These are phyloP conservation scores for Cylindrotheca closterium DNA, from an alignment of 108 stramenopile species.

Conservation along the genomic window DNA sequence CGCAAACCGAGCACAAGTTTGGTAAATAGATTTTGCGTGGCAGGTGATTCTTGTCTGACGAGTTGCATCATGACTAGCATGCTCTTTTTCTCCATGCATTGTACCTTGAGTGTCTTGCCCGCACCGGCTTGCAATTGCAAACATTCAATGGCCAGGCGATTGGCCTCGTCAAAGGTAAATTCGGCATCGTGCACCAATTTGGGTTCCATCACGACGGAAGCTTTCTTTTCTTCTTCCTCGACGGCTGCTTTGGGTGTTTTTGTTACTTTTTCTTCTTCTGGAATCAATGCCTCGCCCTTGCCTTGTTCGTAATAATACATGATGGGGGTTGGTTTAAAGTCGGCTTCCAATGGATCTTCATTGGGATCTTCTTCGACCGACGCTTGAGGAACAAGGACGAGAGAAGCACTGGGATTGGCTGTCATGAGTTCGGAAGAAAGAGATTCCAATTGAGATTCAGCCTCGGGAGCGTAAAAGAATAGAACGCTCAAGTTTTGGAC, in stretches of 20 bases:
- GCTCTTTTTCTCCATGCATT: no score
- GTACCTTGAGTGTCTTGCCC: constrained; percentile 51
- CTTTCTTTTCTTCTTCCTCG: no score
- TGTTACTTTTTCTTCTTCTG: not conserved
- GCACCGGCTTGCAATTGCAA: constrained; percentile 64
- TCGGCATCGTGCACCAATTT: constrained; percentile 43
- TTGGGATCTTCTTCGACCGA: not conserved
- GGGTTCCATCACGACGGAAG: no score
- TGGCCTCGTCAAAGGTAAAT: constrained; percentile 73
- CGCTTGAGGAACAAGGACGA: not conserved
- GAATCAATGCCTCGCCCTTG: not conserved
- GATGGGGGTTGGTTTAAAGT: not conserved
- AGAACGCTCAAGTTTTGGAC: constrained; percentile 77
- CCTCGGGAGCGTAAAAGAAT: not conserved
- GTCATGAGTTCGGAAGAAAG: not conserved
- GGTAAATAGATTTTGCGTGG: constrained; percentile 25
- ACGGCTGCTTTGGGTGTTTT: not conserved
- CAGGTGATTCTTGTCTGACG: constrained; percentile 34
- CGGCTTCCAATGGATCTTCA: not conserved
- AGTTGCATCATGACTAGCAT: constrained; percentile 42
- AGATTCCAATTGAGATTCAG: not conserved
- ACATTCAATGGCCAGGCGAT: constrained; percentile 74
- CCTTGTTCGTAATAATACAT: not conserved
- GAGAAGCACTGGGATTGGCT: not conserved
- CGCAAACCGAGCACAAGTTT: constrained; percentile 73